These are phyloP conservation scores for Pyricularia sp. DNA, from an alignment of 2,329 filamentous ascomycete species.

Conservation along the genomic window DNA sequence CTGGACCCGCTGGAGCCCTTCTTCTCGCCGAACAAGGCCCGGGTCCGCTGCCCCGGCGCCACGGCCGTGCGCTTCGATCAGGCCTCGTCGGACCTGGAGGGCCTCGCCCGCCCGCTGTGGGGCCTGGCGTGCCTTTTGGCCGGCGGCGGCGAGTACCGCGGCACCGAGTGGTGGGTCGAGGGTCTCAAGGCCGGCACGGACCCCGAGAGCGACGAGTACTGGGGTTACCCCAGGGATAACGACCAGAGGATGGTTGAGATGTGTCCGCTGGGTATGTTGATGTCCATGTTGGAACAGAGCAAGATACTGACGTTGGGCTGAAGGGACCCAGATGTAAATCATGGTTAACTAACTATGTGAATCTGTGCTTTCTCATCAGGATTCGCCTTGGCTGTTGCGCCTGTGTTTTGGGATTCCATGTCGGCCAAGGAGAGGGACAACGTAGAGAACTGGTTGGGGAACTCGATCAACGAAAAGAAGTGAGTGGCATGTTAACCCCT, in stretches of 20 bases:
- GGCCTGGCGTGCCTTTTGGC: conserved; percentile 62
- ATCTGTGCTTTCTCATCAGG: conserved; percentile 23
- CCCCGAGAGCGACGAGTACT: conserved; percentile 61
- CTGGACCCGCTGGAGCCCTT: conserved; percentile 63
- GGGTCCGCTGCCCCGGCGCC: conserved; percentile 57
- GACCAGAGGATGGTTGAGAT: conserved; percentile 83
- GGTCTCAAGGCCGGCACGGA: conserved; percentile 65
- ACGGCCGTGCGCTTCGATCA: conserved; percentile 73
- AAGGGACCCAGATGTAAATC: neutral
- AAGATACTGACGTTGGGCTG: conserved; percentile 2
- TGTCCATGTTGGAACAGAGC: neutral
- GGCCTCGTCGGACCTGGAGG: conserved; percentile 67
- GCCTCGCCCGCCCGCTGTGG: conserved; percentile 68
- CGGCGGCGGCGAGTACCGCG: conserved; percentile 55
- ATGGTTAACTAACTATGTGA: neutral
- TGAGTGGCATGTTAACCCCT: conserved; percentile 17
- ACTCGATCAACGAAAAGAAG: conserved; percentile 70
- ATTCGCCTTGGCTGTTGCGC: conserved; percentile 62
- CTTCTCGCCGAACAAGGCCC: conserved; percentile 57
- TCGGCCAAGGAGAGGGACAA: conserved; percentile 53
- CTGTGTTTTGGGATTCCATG: conserved; percentile 56
- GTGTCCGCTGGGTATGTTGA: conserved; percentile 54
- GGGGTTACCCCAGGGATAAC: conserved; percentile 66
- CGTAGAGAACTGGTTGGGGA: conserved; percentile 63
- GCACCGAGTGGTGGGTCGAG: conserved; percentile 57